phyloP scores from a whole-genome alignment of 75 land plant species.

The Selaginella tamariscina region DNA sequence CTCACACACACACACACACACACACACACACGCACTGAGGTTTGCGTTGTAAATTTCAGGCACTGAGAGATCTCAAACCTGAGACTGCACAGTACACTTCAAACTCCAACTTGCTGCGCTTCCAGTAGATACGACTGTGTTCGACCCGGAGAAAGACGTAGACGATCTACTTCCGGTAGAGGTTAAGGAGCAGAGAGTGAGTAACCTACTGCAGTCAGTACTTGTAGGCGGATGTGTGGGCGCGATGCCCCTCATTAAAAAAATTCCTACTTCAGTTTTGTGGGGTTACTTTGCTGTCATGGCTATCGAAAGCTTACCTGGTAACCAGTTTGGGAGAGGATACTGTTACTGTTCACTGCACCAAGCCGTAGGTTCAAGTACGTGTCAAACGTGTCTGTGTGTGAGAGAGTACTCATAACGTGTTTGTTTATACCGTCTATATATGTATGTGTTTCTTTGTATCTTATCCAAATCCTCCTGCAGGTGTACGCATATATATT shows the following conservation, averaged over 20 bases:
- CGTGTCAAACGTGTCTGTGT: background rate
- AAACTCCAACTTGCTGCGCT: background rate
- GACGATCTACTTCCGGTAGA: constrained; percentile 74
- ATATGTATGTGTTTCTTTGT: background rate
- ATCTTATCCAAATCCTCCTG: too few species aligned
- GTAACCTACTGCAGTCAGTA: constrained; percentile 66
- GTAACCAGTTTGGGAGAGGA: constrained; percentile 90
- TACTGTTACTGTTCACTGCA: constrained; percentile 57
- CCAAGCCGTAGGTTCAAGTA: constrained; percentile 11
- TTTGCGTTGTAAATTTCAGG: background rate
- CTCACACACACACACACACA: too few species aligned
- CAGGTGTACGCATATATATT: too few species aligned
- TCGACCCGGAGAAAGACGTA: constrained; percentile 77
- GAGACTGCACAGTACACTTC: background rate
- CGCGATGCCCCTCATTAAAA: constrained; percentile 67
- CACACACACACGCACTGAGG: too few species aligned
- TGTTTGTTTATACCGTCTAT: background rate
- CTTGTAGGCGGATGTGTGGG: constrained; percentile 55
- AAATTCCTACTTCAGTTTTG: constrained; percentile 74
- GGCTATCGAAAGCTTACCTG: constrained; percentile 96
- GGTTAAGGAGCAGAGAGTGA: constrained; percentile 83
- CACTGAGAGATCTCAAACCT: background rate
- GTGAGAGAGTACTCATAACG: background rate
- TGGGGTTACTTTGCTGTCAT: constrained; percentile 96
- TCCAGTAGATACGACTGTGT: constrained; percentile 26